A percentile compares a stretch with the other conserved stretches of the same genome.
Evolutionary conservation across 495 filamentous ascomycete genomes (phyloP).

Genomic region (Xylaria scruposa): DNA sequence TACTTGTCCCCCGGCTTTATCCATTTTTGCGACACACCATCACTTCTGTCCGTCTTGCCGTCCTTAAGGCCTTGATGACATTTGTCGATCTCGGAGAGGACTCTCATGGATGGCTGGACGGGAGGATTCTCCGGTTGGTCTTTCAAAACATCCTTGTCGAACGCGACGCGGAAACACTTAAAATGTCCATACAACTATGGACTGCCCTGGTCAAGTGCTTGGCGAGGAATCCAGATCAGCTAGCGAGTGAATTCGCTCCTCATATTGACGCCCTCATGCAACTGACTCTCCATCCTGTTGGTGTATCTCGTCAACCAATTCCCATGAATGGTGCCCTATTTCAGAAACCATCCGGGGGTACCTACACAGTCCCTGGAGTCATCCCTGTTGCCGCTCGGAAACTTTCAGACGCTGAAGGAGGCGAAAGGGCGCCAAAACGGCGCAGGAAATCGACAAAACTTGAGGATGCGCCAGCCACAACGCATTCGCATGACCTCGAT

Average conservation of each 20-base stretch:
- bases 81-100: constrained; percentile 86
- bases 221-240: constrained; percentile 60
- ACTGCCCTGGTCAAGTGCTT: constrained; percentile 73
- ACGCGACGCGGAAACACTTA: constrained; percentile 75
- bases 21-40: constrained; percentile 97
- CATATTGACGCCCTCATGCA: constrained; percentile 79
- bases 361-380: constrained; percentile 64
- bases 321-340: constrained; percentile 89
- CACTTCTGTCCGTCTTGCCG: constrained; percentile 90
- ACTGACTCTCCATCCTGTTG: constrained; percentile 86
- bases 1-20: constrained; percentile 91
- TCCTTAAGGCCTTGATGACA: constrained; percentile 88
- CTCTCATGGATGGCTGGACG: constrained; percentile 90
- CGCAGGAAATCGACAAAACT: constrained; percentile 84
- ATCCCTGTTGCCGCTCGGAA: constrained; percentile 58
- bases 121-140: constrained; percentile 83
- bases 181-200: constrained; percentile 87
- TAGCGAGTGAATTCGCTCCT: constrained; percentile 69
- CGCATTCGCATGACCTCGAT: constrained; percentile 88
- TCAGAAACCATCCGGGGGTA: constrained; percentile 90
- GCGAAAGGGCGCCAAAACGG: constrained; percentile 65
- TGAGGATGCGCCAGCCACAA: constrained; percentile 65
- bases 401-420: constrained; percentile 63
- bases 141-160: constrained; percentile 97
- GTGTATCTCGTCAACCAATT: constrained; percentile 84